Evolutionary conservation across 768 basidiomycete genomes (phyloP).

Genomic region (Podaxis sp.): DNA sequence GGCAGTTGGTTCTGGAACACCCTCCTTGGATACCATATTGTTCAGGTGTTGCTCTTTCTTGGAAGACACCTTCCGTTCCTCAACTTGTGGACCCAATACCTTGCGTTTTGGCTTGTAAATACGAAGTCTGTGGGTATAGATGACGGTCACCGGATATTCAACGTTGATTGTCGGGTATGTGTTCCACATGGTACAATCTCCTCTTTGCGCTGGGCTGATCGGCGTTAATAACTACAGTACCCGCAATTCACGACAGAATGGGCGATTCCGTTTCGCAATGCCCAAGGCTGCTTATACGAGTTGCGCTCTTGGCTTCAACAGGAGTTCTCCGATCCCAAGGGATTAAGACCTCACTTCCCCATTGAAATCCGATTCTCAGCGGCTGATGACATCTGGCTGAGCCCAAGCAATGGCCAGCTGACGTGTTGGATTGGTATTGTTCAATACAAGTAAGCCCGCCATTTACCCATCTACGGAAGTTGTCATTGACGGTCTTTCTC

Average conservation of each 20-base stretch:
- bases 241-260: constrained; percentile 95
- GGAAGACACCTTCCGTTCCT: constrained; percentile 62
- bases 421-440: constrained; percentile 97
- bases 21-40: constrained; percentile 74
- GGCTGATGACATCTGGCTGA: constrained; percentile 91
- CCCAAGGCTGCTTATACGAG: constrained; percentile 66
- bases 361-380: constrained; percentile 90
- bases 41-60: constrained; percentile 82
- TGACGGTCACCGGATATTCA: constrained; percentile 82
- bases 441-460: constrained; percentile 80
- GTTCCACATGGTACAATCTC: constrained; percentile 25
- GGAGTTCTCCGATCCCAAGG: constrained; percentile 65
- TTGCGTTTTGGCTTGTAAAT: constrained; percentile 68
- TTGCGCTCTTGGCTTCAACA: constrained; percentile 68
- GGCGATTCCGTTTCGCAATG: constrained; percentile 76
- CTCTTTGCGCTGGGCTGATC: constrained; percentile 10
- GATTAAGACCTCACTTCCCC: constrained; percentile 87
- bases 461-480: constrained; percentile 1
- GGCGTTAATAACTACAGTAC: constrained; percentile 61
- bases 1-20: constrained; percentile 67
- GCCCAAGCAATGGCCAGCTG: constrained; percentile 74
- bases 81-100: constrained; percentile 61
- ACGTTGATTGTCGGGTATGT: constrained; percentile 83
- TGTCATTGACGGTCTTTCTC: constrained; percentile 8
- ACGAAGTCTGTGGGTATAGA: constrained; percentile 61